These are phyloP conservation scores for Oryza australiensis DNA, from an alignment of 176 grass and related monocot genomes.

Conservation along the genomic window DNA sequence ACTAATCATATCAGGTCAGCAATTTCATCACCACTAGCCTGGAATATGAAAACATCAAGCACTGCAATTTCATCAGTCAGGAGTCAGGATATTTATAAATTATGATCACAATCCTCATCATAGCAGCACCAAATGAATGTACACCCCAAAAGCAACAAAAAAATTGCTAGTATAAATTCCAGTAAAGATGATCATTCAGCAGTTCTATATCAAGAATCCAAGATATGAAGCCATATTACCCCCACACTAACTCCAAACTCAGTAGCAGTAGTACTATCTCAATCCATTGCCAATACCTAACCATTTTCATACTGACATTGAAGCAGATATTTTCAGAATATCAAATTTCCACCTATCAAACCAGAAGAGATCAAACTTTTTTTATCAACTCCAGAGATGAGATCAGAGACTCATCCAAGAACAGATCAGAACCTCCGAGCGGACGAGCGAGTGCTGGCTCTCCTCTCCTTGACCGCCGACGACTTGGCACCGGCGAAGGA, in stretches of 20 bases:
- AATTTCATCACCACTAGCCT: background rate
- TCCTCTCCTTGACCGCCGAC: slow-evolving; percentile 27
- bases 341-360: slow-evolving; percentile 14
- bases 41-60: background rate
- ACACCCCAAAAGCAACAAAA: background rate
- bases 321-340: slow-evolving; percentile 2
- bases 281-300: background rate
- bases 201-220: background rate
- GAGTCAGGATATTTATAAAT: background rate
- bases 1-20: background rate
- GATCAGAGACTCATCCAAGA: too few species aligned
- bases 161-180: background rate
- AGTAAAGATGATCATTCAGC: background rate
- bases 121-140: background rate
- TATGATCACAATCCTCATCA: background rate
- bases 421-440: slow-evolving; percentile 31
- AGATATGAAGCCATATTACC: background rate
- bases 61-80: background rate
- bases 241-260: background rate
- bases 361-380: background rate
- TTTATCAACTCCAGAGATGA: background rate
- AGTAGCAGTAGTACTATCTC: background rate
- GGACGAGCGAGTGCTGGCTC: slow-evolving; percentile 15
- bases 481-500: slow-evolving; percentile 18
- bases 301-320: slow-evolving; percentile 3